Evolutionary conservation across 805 yeast species (phyloP), one percentile per base, ranked within the genome.

Genomic region (Lachancea lanzarotensis): DNA sequence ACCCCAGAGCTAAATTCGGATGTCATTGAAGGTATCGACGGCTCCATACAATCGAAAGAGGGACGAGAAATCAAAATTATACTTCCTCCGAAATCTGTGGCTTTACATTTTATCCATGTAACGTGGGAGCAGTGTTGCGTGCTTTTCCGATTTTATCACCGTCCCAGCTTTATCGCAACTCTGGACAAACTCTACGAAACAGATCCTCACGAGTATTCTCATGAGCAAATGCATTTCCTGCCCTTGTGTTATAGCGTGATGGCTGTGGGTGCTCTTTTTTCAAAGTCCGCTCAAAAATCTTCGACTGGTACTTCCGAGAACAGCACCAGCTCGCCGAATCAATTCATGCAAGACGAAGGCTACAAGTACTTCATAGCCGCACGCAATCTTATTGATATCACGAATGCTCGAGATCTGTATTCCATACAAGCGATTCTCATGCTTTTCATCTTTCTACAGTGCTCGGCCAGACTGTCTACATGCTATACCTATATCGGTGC

Each of bases 401-500:
- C 95, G 3, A 89, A 88, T 61, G 86, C 90, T 1, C 76, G 89
- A 13, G 95, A 87, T 60, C 72, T 86, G 16, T 81, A 80, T 53
- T 82, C 93, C 10, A 86, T 88, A 49, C 95, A 89, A 65, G 82
- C 95, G 0, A 80, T 87, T 33, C 83, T 88, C 29, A 84, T 89
- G 91, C 71, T 89, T 71, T 82, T 87, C 35, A 72, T 89, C 51
- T 89, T 88, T 61, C 68, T 90, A 43, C 96, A 89, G 63, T 88
- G 95, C 59, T 84, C 95, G 2, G 95, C 96, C 0, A 72, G 95
- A 46, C 68, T 89, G 43, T 84, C 95, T 0, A 87, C 95, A 0
- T 89, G 96, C 63, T 89, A 89, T 62, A 81, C 95, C 0, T 89
- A 87, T 62, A 85, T 89, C 51, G 96, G 96, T 8, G 83, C 87